Base-by-base conservation (phyloP, 2,329 filamentous ascomycete species). In the Cytospora piceae region DNA sequence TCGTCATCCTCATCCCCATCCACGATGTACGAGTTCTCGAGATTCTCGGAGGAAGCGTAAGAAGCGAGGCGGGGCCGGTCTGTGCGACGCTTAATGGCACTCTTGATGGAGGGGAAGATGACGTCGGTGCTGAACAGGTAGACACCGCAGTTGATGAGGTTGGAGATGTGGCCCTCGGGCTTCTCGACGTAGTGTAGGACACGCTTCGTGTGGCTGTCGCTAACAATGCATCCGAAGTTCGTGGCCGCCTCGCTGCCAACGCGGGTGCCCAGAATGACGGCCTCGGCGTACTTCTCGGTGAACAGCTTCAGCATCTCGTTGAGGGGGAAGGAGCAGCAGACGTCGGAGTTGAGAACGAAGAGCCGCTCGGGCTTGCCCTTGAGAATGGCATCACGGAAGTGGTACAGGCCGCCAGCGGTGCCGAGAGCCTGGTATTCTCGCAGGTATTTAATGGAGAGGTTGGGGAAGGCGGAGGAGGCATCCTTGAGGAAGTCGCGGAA, bases 101-200 rank as follows among this genome's bases (percentile, higher is more conserved):
- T 92, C 76, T 90, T 90, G 78, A 99, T 98, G 71, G 92, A 92
- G 70, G 94, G 94, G 86, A 98, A 98, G 82, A 98, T 96, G 78
- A 90, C 92, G 72, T 97, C 93, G 69, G 94, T 95, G 70, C 91
- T 87, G 80, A 99, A 99, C 73, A 98, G 92, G 82, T 98, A 99
- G 74, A 99, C 94, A 73, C 95, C 95, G 79, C 95, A 98, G 85
- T 98, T 99, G 85, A 99, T 99, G 71, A 99, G 85, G 82, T 97
- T 97, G 75, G 92, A 96, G 79, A 99, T 97, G 79, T 96, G 92
- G 64, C 91, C 93, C 80, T 99, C 94, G 71, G 95, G 95, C 84
- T 98, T 98, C 86, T 98, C 95, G 77, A 99, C 95, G 81, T 99
- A 98, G 82, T 99, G 95, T 67, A 98, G 89, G 55, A 99, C 95